Conservation (phyloP, 2,329 filamentous ascomycete genomes). For the Amylocarpus encephaloides region DNA sequence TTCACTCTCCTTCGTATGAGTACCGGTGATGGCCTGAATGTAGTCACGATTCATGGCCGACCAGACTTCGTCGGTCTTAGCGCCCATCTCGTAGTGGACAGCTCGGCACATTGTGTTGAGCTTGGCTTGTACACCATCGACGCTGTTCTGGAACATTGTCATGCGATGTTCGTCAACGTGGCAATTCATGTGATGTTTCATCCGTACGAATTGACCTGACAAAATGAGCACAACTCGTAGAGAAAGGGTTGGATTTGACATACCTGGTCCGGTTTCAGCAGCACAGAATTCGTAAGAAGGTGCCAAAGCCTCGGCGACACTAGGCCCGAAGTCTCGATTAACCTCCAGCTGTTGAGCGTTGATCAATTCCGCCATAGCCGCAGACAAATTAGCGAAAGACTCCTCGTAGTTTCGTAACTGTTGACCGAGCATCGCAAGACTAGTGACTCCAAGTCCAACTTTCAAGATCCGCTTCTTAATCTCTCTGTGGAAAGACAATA, state of each 20-base stretch:
- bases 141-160: slow-evolving; percentile 45
- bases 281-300: slow-evolving; percentile 40
- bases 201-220: slow-evolving; percentile 42
- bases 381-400: slow-evolving; percentile 35
- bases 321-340: slow-evolving; percentile 47
- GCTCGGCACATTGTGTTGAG: slow-evolving; percentile 35
- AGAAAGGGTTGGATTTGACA: slow-evolving; percentile 2
- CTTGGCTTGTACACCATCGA: slow-evolving; percentile 34
- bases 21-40: slow-evolving; percentile 26
- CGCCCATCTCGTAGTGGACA: slow-evolving; percentile 24
- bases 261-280: slow-evolving; percentile 34
- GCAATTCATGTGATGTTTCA: slow-evolving; percentile 43
- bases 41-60: slow-evolving; percentile 31
- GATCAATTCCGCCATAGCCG: slow-evolving; percentile 33
- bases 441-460: slow-evolving; percentile 35
- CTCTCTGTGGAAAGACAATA: slow-evolving; percentile 37
- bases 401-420: slow-evolving; percentile 38
- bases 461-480: slow-evolving; percentile 36
- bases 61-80: slow-evolving; percentile 30
- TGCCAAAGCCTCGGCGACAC: slow-evolving; percentile 40
- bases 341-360: slow-evolving; percentile 43
- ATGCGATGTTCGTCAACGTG: slow-evolving; percentile 38
- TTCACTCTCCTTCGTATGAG: slow-evolving; percentile 19
- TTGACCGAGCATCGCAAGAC: slow-evolving; percentile 35
- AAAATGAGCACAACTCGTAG: not conserved